Evolutionary conservation across 768 basidiomycete species (phyloP).

Genomic region (Symmetrospora coprosmae): DNA sequence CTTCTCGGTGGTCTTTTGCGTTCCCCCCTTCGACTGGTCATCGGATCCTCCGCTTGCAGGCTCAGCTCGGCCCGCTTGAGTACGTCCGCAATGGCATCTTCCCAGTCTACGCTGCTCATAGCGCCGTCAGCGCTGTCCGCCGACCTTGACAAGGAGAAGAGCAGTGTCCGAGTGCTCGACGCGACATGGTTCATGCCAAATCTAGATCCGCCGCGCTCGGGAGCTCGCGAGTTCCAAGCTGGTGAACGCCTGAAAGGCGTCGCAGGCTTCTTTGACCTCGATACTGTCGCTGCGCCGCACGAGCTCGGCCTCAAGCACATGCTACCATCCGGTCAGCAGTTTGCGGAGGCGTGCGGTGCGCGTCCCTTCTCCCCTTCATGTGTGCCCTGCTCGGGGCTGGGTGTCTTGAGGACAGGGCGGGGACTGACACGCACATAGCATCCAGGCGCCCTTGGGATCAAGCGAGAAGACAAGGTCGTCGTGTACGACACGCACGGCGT

Average conservation of each 20-base stretch:
- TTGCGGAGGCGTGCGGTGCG: slow-evolving; percentile 50
- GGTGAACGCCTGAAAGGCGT: slow-evolving; percentile 30
- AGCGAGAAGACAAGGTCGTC: slow-evolving; percentile 61
- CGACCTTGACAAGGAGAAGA: slow-evolving; percentile 30
- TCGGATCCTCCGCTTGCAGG: neutral
- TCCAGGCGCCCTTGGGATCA: slow-evolving; percentile 50
- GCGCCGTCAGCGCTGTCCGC: slow-evolving; percentile 8
- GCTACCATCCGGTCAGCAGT: slow-evolving; percentile 61
- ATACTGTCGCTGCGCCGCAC: slow-evolving; percentile 47
- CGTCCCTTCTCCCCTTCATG: no score
- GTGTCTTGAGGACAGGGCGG: no score
- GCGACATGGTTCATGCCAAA: slow-evolving; percentile 93
- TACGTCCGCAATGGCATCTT: neutral
- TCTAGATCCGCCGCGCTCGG: slow-evolving; percentile 47
- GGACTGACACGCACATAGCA: no score
- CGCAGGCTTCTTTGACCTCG: slow-evolving; percentile 63
- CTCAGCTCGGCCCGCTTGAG: neutral
- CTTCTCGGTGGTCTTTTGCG: neutral
- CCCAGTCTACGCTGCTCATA: neutral
- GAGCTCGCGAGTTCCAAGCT: slow-evolving; percentile 49
- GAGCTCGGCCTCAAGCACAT: slow-evolving; percentile 79
- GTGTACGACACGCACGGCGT: slow-evolving; percentile 81
- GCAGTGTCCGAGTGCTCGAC: slow-evolving; percentile 46
- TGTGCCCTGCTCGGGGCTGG: no score
- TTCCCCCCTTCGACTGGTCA: neutral